Percentiles rank a stretch among this genome's conserved stretches.
These are phyloP conservation scores for Solanum corneliomulleri DNA, from an alignment of 257 asterid genomes.

Conservation along the genomic window DNA sequence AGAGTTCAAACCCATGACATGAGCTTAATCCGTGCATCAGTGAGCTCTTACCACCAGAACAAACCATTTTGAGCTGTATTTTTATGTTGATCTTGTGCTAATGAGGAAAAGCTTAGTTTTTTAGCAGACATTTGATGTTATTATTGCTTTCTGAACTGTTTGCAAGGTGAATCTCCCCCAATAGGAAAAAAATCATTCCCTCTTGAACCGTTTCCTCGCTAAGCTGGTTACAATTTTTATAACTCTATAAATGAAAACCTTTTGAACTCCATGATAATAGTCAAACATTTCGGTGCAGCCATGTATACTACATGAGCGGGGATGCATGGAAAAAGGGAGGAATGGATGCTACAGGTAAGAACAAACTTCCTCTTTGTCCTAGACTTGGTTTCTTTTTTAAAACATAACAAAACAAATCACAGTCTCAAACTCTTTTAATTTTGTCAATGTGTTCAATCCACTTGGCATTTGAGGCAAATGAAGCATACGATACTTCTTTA, in stretches of 20 bases:
- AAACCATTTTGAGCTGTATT: neutral
- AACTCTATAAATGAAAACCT: neutral
- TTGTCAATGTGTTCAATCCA: neutral
- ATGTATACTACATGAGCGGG: slow-evolving; percentile 98
- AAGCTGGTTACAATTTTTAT: neutral
- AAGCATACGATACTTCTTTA: neutral
- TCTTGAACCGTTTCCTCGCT: neutral
- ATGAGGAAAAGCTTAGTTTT: neutral
- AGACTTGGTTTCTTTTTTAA: neutral
- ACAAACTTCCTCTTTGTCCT: neutral
- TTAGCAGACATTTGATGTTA: neutral
- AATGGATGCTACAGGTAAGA: slow-evolving; percentile 95
- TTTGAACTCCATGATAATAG: neutral
- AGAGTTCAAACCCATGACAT: neutral
- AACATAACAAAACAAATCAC: neutral
- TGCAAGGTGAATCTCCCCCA: neutral
- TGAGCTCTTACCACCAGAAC: neutral
- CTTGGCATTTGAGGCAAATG: neutral
- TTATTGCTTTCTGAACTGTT: neutral
- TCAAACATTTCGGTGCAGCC: slow-evolving; percentile 33
- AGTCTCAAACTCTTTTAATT: neutral
- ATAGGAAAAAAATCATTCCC: neutral
- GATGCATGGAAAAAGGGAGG: slow-evolving; percentile 99
- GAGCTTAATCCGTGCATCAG: neutral
- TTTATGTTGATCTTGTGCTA: neutral